A percentile compares a stretch with the other conserved stretches of the same genome.
phyloP scores from a whole-genome alignment of 1,139 yeast species.

The Pneumocystis murina region DNA sequence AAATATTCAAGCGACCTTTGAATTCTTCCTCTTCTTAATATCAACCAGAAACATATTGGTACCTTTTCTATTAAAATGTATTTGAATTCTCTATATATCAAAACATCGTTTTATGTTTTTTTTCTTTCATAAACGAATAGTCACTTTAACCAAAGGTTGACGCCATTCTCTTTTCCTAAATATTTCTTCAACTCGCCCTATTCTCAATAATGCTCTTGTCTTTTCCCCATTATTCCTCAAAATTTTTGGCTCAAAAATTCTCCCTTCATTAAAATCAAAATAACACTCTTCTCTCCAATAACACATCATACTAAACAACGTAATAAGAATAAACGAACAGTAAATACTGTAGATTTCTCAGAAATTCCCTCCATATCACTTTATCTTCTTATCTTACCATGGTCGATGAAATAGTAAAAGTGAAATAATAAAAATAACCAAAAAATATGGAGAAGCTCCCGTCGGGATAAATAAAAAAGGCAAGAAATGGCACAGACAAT shows the following conservation, averaged over 20 bases:
- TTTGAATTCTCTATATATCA: too few species aligned
- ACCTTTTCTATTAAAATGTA: too few species aligned
- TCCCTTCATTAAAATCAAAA: not conserved
- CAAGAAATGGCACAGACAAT: not conserved
- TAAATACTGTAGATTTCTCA: not conserved
- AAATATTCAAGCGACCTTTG: too few species aligned
- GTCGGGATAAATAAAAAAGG: not conserved
- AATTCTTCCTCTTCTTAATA: too few species aligned
- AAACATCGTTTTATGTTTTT: too few species aligned
- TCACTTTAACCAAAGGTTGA: not conserved
- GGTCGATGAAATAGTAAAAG: not conserved
- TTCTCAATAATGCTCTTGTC: not conserved
- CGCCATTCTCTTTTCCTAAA: not conserved
- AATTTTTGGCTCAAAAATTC: not conserved
- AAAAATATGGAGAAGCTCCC: not conserved
- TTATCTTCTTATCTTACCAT: not conserved
- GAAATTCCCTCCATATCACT: not conserved
- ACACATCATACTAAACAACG: not conserved
- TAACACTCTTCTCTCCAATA: not conserved
- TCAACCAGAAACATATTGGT: too few species aligned
- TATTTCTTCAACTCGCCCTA: not conserved
- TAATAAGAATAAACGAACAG: not conserved
- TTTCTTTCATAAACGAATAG: not conserved
- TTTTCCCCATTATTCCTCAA: not conserved
- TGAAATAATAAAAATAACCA: not conserved